These are phyloP conservation scores for Candida takata DNA, from an alignment of 805 yeast species.

Conservation along the genomic window DNA sequence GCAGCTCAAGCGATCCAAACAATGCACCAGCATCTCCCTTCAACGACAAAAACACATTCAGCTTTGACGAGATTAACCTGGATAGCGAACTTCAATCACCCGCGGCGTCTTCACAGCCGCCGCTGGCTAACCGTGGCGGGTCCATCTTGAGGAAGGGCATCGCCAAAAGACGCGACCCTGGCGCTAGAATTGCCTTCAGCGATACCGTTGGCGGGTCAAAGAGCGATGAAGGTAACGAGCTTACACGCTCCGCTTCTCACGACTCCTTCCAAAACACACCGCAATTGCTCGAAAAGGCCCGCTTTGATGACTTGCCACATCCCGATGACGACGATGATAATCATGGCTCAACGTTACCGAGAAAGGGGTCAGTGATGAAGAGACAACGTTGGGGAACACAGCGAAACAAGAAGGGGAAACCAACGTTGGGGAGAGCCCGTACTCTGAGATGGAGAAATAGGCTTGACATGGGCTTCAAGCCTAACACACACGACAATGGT, in stretches of 20 bases:
- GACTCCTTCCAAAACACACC: slow-evolving; percentile 24
- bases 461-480: slow-evolving; percentile 20
- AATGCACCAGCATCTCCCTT: slow-evolving; percentile 22
- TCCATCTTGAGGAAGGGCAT: slow-evolving; percentile 19
- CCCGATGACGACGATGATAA: neutral
- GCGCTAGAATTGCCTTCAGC: slow-evolving; percentile 20
- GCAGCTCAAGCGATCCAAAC: slow-evolving; percentile 10
- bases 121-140: slow-evolving; percentile 8
- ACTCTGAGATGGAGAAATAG: slow-evolving; percentile 46
- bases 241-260: slow-evolving; percentile 13
- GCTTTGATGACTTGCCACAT: slow-evolving; percentile 16
- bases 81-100: slow-evolving; percentile 10
- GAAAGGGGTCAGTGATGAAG: slow-evolving; percentile 51
- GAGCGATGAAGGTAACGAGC: slow-evolving; percentile 5
- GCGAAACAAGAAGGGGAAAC: slow-evolving; percentile 64
- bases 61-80: slow-evolving; percentile 20
- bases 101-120: slow-evolving; percentile 1
- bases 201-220: slow-evolving; percentile 17
- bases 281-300: slow-evolving; percentile 16
- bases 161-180: slow-evolving; percentile 14
- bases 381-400: slow-evolving; percentile 91
- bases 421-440: slow-evolving; percentile 50
- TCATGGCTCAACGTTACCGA: slow-evolving; percentile 5
- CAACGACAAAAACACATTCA: slow-evolving; percentile 16
- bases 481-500: slow-evolving; percentile 27